A percentile compares a stretch with the other conserved stretches of the same genome.
Conservation (phyloP, 805 yeast species). For the Yarrowia sp. region DNA sequence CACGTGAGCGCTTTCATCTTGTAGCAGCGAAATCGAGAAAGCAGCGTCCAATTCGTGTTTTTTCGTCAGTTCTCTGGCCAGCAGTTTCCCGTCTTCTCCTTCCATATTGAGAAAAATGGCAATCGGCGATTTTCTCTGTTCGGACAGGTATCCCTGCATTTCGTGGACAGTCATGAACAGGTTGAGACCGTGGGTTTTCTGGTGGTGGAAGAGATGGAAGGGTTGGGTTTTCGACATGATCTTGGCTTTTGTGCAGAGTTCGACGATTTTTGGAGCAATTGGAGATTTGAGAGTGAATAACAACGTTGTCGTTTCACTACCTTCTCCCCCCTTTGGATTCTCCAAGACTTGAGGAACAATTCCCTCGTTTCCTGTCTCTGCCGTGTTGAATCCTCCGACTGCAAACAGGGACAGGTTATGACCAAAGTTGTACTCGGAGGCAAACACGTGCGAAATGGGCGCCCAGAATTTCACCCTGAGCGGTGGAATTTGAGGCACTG, state of each 20-base stretch:
- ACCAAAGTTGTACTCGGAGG: slow-evolving; percentile 55
- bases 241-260: slow-evolving; percentile 69
- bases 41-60: slow-evolving; percentile 56
- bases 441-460: slow-evolving; percentile 61
- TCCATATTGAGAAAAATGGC: slow-evolving; percentile 68
- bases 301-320: not conserved
- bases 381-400: slow-evolving; percentile 5
- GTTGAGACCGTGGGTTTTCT: slow-evolving; percentile 40
- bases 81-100: slow-evolving; percentile 47
- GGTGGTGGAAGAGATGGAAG: slow-evolving; percentile 74
- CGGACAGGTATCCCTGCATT: slow-evolving; percentile 48
- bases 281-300: not conserved
- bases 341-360: not conserved
- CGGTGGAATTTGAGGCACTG: slow-evolving; percentile 70
- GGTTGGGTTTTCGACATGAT: slow-evolving; percentile 81
- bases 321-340: not conserved
- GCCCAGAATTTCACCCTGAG: slow-evolving; percentile 75
- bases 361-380: slow-evolving; percentile 7
- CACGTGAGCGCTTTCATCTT: slow-evolving; percentile 47
- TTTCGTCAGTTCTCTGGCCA: slow-evolving; percentile 45
- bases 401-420: slow-evolving; percentile 48
- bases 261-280: slow-evolving; percentile 56
- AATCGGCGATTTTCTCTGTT: slow-evolving; percentile 60
- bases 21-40: slow-evolving; percentile 56
- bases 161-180: slow-evolving; percentile 52